Evolutionary conservation across 495 filamentous ascomycete species (phyloP), one percentile per base, ranked within the genome.

Genomic region (Penicillium angulare): DNA sequence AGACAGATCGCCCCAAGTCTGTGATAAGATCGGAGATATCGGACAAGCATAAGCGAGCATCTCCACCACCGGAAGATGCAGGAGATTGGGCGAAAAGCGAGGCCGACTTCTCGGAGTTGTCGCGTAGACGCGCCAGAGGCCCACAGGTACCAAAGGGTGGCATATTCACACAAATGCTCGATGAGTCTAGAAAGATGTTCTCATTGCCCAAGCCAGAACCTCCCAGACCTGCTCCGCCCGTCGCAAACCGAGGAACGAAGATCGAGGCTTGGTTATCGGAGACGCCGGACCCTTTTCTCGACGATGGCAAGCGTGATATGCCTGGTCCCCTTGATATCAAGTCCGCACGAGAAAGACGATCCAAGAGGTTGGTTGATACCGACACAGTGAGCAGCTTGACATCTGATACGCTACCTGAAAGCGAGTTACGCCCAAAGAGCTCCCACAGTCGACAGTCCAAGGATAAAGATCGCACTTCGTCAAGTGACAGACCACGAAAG

Each of bases 251-350:
- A 27, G 63, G 77, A 56, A 58, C 78, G 63, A 56, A 88, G 71
- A 89, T 92, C 38, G 86, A 90, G 67, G 84, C 83, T 2, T 92
- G 88, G 88, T 68, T 92, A 26, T 85, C 85, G 42, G 77, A 76
- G 18, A 89, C 86, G 1, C 75, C 82, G 9, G 88, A 92, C 56
- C 87, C 88, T 7, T 90, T 90, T 53, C 56, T 87, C 17, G 85
- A 89, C 17, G 52, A 70, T 26, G 64, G 63, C 13, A 63, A 72
- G 27, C 66, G 64, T 18, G 75, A 79, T 27, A 65, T 76, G 17
- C 74, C 78, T 16, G 68, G 69, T 21, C 65, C 79, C 6, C 47
- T 76, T 32, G 75, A 78, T 34, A 71, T 67, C 15, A 71, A 61
- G 43, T 58, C 65, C 15, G 66, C 60, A 33, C 59, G 59, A 39